Evolutionary conservation across 2,329 filamentous ascomycete species (phyloP).

Genomic region (Penicillium hordei): DNA sequence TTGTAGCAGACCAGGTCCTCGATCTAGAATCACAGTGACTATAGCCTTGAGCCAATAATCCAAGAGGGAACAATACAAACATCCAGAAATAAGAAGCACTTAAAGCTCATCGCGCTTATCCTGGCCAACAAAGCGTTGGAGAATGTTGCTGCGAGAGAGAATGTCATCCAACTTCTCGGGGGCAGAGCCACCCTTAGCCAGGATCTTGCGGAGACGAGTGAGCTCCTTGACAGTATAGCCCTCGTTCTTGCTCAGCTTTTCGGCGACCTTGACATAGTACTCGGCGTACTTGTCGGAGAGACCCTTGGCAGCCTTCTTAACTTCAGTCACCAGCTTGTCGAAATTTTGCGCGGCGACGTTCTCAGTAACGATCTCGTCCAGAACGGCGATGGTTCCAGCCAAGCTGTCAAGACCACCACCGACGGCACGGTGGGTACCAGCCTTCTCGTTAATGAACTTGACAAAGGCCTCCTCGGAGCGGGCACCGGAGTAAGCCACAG

Average conservation of each 20-base stretch:
- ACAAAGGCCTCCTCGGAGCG: conserved; percentile 76
- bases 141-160: conserved; percentile 80
- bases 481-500: conserved; percentile 70
- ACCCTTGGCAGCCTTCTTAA: conserved; percentile 67
- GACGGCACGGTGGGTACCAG: conserved; percentile 77
- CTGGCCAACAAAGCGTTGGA: conserved; percentile 71
- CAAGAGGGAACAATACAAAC: conserved; percentile 23
- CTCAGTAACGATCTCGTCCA: conserved; percentile 75
- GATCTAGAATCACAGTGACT: neutral
- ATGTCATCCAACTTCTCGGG: conserved; percentile 87
- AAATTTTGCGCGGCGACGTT: conserved; percentile 64
- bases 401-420: conserved; percentile 76
- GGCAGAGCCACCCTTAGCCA: conserved; percentile 82
- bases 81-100: conserved; percentile 24
- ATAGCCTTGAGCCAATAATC: conserved; percentile 1
- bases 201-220: conserved; percentile 71
- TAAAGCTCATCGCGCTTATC: conserved; percentile 69
- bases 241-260: conserved; percentile 76
- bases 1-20: neutral
- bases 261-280: conserved; percentile 90
- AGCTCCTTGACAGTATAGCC: conserved; percentile 84
- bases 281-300: conserved; percentile 80
- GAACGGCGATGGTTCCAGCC: conserved; percentile 77
- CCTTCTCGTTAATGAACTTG: conserved; percentile 80
- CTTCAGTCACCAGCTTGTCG: conserved; percentile 66